Conservation (phyloP, 495 filamentous ascomycete species). For the Annulohypoxylon maeteangense region DNA sequence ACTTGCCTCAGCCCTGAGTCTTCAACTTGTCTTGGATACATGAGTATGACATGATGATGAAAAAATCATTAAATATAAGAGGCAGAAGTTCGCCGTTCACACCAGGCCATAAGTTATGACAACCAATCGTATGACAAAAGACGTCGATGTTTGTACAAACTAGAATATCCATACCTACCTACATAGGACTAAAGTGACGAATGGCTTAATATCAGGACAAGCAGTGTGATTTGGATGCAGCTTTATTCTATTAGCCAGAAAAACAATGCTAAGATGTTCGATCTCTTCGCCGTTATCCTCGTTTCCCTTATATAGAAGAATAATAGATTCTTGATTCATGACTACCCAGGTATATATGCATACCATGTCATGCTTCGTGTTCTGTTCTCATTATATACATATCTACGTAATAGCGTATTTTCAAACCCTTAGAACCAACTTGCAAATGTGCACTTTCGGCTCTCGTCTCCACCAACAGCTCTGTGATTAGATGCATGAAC, state of each 20-base stretch:
- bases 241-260: not conserved
- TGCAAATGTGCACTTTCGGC: not conserved
- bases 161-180: no score
- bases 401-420: not conserved
- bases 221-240: not conserved
- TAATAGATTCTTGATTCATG: not conserved
- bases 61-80: not conserved
- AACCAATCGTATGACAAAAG: not conserved
- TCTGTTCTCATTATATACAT: not conserved
- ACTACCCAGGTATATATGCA: not conserved
- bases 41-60: no score
- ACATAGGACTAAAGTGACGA: no score
- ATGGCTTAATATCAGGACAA: not conserved
- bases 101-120: not conserved
- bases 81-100: not conserved
- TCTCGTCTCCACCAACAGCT: not conserved
- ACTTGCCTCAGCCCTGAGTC: not conserved
- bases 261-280: not conserved
- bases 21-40: not conserved
- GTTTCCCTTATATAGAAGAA: not conserved
- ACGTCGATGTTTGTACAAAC: not conserved
- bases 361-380: not conserved
- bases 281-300: not conserved
- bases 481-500: not conserved
- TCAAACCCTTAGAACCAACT: not conserved